Conservation (phyloP, 2,329 filamentous ascomycete species). For the Tolypocladium inflatum region DNA sequence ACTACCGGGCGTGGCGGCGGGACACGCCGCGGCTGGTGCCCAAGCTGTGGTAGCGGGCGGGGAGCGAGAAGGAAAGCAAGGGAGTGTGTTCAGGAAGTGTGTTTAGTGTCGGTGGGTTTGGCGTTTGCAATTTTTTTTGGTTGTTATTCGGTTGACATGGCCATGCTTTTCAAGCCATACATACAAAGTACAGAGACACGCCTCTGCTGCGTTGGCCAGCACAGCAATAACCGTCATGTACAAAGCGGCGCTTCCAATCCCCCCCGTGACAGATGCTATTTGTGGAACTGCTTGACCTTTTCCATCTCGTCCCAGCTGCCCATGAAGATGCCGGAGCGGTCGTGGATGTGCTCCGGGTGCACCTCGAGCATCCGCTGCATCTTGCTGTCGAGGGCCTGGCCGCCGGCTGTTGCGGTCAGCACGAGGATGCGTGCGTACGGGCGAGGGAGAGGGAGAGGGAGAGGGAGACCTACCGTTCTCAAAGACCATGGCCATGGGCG, state of each 20-base stretch:
- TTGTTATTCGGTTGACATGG: neutral
- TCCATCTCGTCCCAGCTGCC: slow-evolving; percentile 92
- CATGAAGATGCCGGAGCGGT: slow-evolving; percentile 91
- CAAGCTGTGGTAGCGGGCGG: slow-evolving; percentile 28
- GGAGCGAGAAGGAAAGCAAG: neutral
- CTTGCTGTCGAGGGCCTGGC: slow-evolving; percentile 81
- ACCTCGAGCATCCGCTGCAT: slow-evolving; percentile 89
- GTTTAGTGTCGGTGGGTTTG: no score
- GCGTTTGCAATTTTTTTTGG: neutral
- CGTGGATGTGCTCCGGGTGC: slow-evolving; percentile 86
- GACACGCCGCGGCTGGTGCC: slow-evolving; percentile 57
- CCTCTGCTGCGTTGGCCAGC: neutral
- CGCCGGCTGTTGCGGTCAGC: slow-evolving; percentile 56
- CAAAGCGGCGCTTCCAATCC: neutral
- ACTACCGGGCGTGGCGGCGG: slow-evolving; percentile 60
- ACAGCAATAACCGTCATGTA: neutral
- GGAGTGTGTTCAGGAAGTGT: no score
- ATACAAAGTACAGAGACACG: neutral
- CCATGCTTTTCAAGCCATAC: neutral
- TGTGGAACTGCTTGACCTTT: slow-evolving; percentile 82
- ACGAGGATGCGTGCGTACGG: neutral
- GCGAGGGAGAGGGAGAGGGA: no score
- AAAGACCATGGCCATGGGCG: slow-evolving; percentile 97
- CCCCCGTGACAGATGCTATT: slow-evolving; percentile 16
- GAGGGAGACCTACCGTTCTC: slow-evolving; percentile 68